Percentiles rank a stretch among this genome's conserved stretches.
Conservation (phyloP, 352 stramenopile species). For the Saprolegnia parasitica region DNA sequence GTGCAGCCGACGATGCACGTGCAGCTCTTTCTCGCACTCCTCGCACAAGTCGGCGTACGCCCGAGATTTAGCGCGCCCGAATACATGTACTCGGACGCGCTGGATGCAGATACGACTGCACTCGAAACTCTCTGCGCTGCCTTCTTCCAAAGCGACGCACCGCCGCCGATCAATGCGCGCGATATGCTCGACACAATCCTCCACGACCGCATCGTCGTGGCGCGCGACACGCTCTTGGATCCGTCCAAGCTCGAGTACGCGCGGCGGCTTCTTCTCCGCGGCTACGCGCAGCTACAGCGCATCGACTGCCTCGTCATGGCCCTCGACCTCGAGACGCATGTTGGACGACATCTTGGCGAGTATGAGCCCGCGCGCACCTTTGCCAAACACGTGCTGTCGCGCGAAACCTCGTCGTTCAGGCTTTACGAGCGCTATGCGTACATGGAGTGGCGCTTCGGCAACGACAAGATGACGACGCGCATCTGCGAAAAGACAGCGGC, state of each 20-base stretch:
- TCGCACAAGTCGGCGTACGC: slow-evolving; percentile 35
- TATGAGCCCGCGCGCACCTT: neutral
- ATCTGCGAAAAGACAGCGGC: slow-evolving; percentile 55
- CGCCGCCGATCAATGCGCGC: neutral
- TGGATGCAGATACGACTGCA: too few species aligned
- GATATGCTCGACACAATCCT: neutral
- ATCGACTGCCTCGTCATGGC: neutral
- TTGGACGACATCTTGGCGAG: neutral
- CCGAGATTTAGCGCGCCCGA: too few species aligned
- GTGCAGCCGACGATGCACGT: slow-evolving; percentile 39
- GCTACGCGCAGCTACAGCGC: neutral
- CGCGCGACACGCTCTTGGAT: slow-evolving; percentile 1
- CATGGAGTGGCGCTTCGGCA: slow-evolving; percentile 44
- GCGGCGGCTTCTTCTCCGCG: neutral
- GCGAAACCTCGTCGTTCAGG: neutral
- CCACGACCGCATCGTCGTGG: neutral
- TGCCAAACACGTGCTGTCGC: slow-evolving; percentile 14
- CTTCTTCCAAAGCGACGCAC: neutral
- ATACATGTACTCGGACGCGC: too few species aligned
- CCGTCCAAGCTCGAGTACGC: neutral
- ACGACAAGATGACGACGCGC: slow-evolving; percentile 42
- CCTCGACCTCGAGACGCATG: slow-evolving; percentile 10
- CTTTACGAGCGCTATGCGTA: slow-evolving; percentile 40
- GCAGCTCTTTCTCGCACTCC: slow-evolving; percentile 40
- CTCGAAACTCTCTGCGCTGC: neutral